Base-by-base conservation (phyloP, 2,329 filamentous ascomycete species). In the Colletotrichum tropicicola region DNA sequence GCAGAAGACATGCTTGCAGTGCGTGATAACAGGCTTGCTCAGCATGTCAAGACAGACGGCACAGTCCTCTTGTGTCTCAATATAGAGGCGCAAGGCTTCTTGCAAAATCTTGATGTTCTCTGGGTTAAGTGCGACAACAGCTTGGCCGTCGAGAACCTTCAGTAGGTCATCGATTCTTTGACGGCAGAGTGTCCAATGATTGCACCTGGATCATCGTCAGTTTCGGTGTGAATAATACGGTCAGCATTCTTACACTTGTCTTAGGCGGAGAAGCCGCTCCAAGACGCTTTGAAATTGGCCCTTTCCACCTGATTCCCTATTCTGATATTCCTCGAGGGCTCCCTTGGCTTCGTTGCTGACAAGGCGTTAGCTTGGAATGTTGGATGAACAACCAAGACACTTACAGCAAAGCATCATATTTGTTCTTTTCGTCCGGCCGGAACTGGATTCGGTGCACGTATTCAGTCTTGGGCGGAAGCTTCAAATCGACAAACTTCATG, bases 401-500 rank as follows among this genome's bases (percentile, higher is more conserved):
- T 70, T 82, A 88, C 83, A 90, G 81, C 54, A 97, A 82, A 35
- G 89, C 89, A 39, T 93, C 87, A 73, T 97, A 97, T 77, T 92
- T 92, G 70, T 89, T 86, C 69, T 89, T 84, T 75, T 97, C 94
- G 35, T 94, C 89, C 0, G 87, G 77, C 44, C 89, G 85, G 71
- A 97, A 93, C 8, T 89, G 83, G 69, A 97, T 88, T 8, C 87
- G 87, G 71, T 96, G 90, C 6, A 96, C 83, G 69, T 91, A 94
- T 73, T 95, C 93, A 1, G 89, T 90, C 72, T 97, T 89, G 13
- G 89, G 82, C 0, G 94, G 93, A 8, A 97, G 83, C 67, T 89
- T 91, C 19, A 97, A 81, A 69, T 97, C 92, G 55, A 97, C 87
- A 72, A 97, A 97, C 5, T 85, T 85, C 93, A 97, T 97, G 59